These are phyloP conservation scores for Pseudogymnoascus sp. DNA, from an alignment of 2,329 filamentous ascomycete species.

Conservation along the genomic window DNA sequence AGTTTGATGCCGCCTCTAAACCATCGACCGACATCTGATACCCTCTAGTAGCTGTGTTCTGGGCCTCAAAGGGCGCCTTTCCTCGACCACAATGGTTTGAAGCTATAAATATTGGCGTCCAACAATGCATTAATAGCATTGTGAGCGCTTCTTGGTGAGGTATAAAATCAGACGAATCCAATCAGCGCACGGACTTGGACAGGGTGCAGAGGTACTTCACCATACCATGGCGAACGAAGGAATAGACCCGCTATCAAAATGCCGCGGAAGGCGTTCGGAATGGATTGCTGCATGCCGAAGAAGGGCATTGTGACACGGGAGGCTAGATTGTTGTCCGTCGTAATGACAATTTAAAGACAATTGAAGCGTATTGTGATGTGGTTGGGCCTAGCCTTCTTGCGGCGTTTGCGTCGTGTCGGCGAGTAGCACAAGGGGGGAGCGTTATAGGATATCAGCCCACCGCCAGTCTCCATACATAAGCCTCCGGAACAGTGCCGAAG, in stretches of 20 bases:
- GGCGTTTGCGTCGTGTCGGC: conserved; percentile 5
- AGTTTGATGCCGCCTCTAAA: not conserved
- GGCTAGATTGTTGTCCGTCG: conserved; percentile 1
- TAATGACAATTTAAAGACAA: not conserved
- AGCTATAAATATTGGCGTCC: not conserved
- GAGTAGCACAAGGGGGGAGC: not conserved
- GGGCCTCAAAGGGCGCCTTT: not conserved
- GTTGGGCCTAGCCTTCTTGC: conserved; percentile 1
- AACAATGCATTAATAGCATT: conserved; percentile 7
- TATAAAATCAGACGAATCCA: conserved; percentile 9
- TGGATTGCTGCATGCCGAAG: conserved; percentile 8
- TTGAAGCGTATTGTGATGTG: not conserved
- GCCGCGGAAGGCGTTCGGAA: not conserved
- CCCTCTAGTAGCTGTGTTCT: not conserved
- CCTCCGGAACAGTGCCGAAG: not conserved
- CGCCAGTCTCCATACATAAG: not conserved
- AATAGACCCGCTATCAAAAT: conserved; percentile 1
- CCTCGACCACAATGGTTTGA: conserved; percentile 5
- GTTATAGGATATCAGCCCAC: not conserved
- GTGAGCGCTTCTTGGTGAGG: conserved; percentile 2
- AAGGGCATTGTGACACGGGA: conserved; percentile 8
- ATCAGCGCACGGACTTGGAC: conserved; percentile 2
- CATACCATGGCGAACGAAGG: not conserved
- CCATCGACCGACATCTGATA: not conserved
- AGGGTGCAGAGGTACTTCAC: not conserved